Base-by-base conservation (phyloP, 2,329 filamentous ascomycete species). In the Aspergillus costaricaensis region DNA sequence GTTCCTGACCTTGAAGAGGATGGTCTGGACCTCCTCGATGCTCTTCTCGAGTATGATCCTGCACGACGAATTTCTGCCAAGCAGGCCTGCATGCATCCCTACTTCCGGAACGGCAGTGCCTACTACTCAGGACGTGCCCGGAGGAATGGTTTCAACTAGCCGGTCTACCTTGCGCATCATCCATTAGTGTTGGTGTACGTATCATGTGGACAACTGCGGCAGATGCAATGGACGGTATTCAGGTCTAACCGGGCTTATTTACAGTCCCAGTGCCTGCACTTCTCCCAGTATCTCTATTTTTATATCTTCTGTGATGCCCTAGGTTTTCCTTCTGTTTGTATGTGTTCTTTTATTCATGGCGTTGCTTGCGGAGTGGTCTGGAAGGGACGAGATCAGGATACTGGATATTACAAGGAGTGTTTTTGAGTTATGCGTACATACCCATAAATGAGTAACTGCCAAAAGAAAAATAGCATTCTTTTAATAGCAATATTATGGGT, bases 31-130 rank as follows among this genome's bases (percentile, higher is more conserved):
- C 73, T 81, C 23, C 79, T 89, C 17, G 86, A 89, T 65, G 80
- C 80, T 38, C 86, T 96, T 80, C 86, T 96, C 44, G 88, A 93
- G 59, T 96, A 94, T 72, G 92, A 96, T 73, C 92, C 92, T 2
- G 91, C 91, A 21, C 87, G 88, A 56, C 89, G 92, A 65, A 91
- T 96, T 68, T 96, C 91, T 6, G 92, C 93, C 55, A 96, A 96
- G 82, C 90, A 92, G 74, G 88, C 92, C 12, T 91, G 90, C 73
- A 83, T 87, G 68, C 92, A 96, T 74, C 88, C 90, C 8, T 96
- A 96, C 80, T 96, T 96, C 72, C 81, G 81, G 17, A 79, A 81
- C 21, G 77, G 79, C 57, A 83, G 77, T 64, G 74, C 77, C 21
- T 75, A 75, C 63, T 84, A 83, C 68, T 81, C 80, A 17, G 79